Percentiles rank a stretch among this genome's conserved stretches.
These are phyloP conservation scores for Auricularia sp. DNA, from an alignment of 768 basidiomycete species.

Conservation along the genomic window DNA sequence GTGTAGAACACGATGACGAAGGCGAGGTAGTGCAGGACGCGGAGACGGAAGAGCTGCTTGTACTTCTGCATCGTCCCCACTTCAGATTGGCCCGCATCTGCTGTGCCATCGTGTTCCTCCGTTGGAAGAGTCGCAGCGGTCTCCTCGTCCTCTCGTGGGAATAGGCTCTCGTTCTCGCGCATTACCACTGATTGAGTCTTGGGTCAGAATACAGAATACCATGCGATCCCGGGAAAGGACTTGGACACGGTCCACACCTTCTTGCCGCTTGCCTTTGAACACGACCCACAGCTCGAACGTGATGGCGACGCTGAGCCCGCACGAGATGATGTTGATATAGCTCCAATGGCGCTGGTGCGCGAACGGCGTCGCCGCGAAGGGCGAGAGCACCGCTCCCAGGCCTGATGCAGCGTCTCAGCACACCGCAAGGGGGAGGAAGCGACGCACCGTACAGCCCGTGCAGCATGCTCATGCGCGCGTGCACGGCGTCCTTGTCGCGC, in stretches of 20 bases:
- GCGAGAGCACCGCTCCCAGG: not conserved
- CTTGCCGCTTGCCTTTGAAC: not conserved
- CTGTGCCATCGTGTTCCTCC: too few relatives aligned
- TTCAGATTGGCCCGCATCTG: not conserved
- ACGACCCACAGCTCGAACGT: not conserved
- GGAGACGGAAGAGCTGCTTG: not conserved
- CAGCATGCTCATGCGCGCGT: conserved; percentile 58
- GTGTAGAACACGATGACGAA: not conserved
- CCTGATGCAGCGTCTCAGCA: not conserved
- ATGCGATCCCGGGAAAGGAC: too few relatives aligned
- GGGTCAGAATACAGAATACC: too few relatives aligned
- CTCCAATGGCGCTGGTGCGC: not conserved
- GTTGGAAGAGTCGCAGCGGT: too few relatives aligned
- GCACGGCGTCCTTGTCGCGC: conserved; percentile 36
- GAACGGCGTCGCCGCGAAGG: not conserved
- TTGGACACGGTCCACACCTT: too few relatives aligned
- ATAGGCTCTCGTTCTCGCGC: not conserved
- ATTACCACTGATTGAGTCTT: not conserved
- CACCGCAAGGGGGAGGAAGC: too few relatives aligned
- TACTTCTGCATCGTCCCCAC: not conserved
- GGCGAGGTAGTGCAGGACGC: not conserved
- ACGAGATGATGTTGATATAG: conserved; percentile 1
- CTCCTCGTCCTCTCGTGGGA: not conserved
- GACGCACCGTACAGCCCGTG: conserved; percentile 51
- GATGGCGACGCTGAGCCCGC: not conserved